Evolutionary conservation across 2,329 filamentous ascomycete genomes (phyloP).

Genomic region (Neopestalotiopsis sp.): DNA sequence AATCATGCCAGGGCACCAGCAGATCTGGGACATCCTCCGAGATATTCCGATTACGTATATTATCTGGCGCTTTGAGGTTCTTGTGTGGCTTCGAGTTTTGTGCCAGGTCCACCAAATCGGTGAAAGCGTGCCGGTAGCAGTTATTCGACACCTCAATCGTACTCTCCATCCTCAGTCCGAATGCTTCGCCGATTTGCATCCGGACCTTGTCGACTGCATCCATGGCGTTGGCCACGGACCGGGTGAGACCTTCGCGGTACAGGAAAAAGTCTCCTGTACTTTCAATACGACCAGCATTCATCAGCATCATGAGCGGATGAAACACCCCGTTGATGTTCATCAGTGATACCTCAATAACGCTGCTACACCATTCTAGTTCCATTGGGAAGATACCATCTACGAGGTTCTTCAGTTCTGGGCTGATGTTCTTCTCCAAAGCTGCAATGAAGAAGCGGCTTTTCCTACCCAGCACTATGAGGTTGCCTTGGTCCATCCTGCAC

Average conservation of each 20-base stretch:
- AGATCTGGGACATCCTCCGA: constrained; percentile 30
- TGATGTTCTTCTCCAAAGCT: constrained; percentile 10
- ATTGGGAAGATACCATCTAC: constrained; percentile 28
- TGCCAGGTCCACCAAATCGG: constrained; percentile 29
- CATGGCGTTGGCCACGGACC: constrained; percentile 28
- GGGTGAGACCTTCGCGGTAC: constrained; percentile 28
- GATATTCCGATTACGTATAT: constrained; percentile 29
- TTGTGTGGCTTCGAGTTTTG: constrained; percentile 31
- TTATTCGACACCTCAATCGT: constrained; percentile 31
- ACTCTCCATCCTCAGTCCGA: constrained; percentile 29
- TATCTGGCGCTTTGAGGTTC: constrained; percentile 26
- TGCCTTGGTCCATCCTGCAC: constrained; percentile 28
- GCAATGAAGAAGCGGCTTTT: constrained; percentile 22
- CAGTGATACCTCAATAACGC: constrained; percentile 32
- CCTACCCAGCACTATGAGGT: constrained; percentile 26
- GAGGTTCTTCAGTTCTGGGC: constrained; percentile 11
- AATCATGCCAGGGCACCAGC: constrained; percentile 27
- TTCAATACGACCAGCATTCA: constrained; percentile 35
- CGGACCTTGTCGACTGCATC: constrained; percentile 29
- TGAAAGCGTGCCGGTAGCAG: constrained; percentile 31
- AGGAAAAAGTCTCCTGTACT: constrained; percentile 31
- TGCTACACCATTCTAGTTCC: constrained; percentile 32
- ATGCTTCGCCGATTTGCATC: constrained; percentile 27
- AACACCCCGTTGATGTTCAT: constrained; percentile 35
- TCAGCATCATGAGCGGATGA: constrained; percentile 33